These are phyloP conservation scores for Cercospora zeina DNA, from an alignment of 2,329 filamentous ascomycete genomes.

Conservation along the genomic window DNA sequence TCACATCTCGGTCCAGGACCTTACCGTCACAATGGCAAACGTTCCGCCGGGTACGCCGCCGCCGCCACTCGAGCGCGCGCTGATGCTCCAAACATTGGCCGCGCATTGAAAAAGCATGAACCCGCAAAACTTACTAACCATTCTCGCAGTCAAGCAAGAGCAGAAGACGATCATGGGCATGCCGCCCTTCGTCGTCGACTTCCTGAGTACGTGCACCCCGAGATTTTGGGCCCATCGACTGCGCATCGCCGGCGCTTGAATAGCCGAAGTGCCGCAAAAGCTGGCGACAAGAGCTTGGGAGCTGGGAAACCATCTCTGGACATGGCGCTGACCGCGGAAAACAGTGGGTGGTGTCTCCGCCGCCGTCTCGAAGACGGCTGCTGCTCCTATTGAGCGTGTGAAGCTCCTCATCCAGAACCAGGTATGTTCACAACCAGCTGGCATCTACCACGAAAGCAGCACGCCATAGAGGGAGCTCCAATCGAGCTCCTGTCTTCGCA, in stretches of 20 bases:
- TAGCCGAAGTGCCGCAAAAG: slow-evolving; percentile 25
- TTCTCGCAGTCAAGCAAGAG: slow-evolving; percentile 22
- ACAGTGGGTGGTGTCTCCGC: slow-evolving; percentile 99
- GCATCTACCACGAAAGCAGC: slow-evolving; percentile 16
- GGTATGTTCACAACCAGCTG: slow-evolving; percentile 60
- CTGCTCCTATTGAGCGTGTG: slow-evolving; percentile 99
- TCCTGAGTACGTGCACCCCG: slow-evolving; percentile 79
- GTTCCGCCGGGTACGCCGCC: slow-evolving; percentile 27
- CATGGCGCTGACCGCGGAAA: slow-evolving; percentile 47
- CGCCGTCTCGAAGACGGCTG: slow-evolving; percentile 99
- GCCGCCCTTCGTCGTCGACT: slow-evolving; percentile 88
- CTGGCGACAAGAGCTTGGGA: slow-evolving; percentile 38
- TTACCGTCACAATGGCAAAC: slow-evolving; percentile 33
- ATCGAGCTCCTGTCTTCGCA: not conserved
- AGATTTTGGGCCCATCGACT: slow-evolving; percentile 11
- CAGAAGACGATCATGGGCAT: slow-evolving; percentile 37
- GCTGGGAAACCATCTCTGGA: slow-evolving; percentile 15
- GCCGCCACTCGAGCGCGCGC: slow-evolving; percentile 16
- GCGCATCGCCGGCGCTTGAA: slow-evolving; percentile 13
- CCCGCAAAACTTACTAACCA: slow-evolving; percentile 19
- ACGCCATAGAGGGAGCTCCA: not conserved
- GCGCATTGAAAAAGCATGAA: slow-evolving; percentile 17
- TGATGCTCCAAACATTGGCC: slow-evolving; percentile 16
- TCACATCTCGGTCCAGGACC: slow-evolving; percentile 17
- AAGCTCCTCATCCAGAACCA: slow-evolving; percentile 99